Evolutionary conservation across 352 stramenopile species (phyloP), one percentile per base, ranked within the genome.

Genomic region (Pythium brachiatum): DNA sequence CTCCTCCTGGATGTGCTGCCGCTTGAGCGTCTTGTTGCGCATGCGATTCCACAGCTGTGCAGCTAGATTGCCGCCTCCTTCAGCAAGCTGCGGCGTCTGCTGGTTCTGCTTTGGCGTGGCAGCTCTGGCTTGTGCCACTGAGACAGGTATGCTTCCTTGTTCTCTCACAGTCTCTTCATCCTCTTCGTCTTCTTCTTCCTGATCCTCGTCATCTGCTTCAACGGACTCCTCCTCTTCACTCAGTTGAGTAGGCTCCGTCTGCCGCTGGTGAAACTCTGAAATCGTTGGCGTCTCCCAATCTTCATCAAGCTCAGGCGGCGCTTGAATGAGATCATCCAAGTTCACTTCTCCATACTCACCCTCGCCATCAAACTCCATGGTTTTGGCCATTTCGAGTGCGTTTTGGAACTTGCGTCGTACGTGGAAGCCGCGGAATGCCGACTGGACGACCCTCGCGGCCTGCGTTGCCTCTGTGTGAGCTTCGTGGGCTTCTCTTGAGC

Each of bases 31-130:
- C 18, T 64, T 69, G 38, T 79, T 76, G 15, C 73, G 72, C 83
- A 92, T 92, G 32, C 83, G 84, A 47, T 80, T 85, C 80, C 81
- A 92, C 2, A 92, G 58, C 7, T 68, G 69, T 4, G 71, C 71
- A 7, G 80, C 77, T 9, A 86, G 57, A 32, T 70, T 64, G 18
- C 57, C 53, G 21, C 54, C 36, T 34, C 43, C 32, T 25, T 41
- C 59, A 38, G 48, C 50, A 6, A 57, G 26, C 13, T 46, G 9
- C 1, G 12, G 11, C 26, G 48, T 16, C 25, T 46, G 18, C n/a
- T 26, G 39, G 15, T 34, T 18, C 27, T 2, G 27, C 44, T 38
- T 55, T 3, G 56, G 56, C 13, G 27, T 50, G 3, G 20, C 26
- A 21, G 7, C 16, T 36, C 47, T 43, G 8, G 12, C 11, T 5